Evolutionary conservation across 495 filamentous ascomycete species (phyloP), one percentile per base, ranked within the genome.

Genomic region (Annulohypoxylon nitens): DNA sequence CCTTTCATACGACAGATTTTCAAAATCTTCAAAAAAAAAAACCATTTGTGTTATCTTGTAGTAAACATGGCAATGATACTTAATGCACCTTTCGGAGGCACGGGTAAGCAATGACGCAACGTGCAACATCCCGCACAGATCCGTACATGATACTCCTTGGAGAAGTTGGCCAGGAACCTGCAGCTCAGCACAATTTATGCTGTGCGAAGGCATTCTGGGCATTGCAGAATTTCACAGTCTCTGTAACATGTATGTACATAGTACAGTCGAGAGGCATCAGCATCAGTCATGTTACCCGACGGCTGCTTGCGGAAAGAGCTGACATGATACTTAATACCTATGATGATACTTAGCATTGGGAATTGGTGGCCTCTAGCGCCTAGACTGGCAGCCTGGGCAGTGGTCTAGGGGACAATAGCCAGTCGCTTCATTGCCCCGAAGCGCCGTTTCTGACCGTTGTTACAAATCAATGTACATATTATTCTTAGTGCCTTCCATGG

Each of bases 391-490:
- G 30, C 30, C 18, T 50, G 20, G 18, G 14, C 30, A 33, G 16
- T 23, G 18, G 53, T 33, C 30, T 14, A 39, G 57, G 1, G 30
- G 18, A 30, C 51, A 55, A 54, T 45, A 60, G 47, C 61, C 45
- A 71, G 37, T 71, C 41, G 57, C 60, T 61, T 50, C 25, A 60
- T 61, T 66, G 25, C 54, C 53, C 70, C 63, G 70, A 72, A 59
- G 50, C 70, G 70, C 63, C 70, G 70, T 61, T 36, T n/a, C n/a
- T 50, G 25, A 20, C 51, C 39, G 54, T 36, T 47, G 25, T 14
- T 6, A 30, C 30, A 30, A 30, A 30, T 30, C 3, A 4, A 30
- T 6, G 5, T 30, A 30, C 30, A 30, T 30, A 30, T 61, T 43
- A 12, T 61, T 43, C 53, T 20, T 61, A 45, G 65, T 30, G 30